Base-by-base conservation (phyloP, 331 rosid species). In the Acacia pycnantha region DNA sequence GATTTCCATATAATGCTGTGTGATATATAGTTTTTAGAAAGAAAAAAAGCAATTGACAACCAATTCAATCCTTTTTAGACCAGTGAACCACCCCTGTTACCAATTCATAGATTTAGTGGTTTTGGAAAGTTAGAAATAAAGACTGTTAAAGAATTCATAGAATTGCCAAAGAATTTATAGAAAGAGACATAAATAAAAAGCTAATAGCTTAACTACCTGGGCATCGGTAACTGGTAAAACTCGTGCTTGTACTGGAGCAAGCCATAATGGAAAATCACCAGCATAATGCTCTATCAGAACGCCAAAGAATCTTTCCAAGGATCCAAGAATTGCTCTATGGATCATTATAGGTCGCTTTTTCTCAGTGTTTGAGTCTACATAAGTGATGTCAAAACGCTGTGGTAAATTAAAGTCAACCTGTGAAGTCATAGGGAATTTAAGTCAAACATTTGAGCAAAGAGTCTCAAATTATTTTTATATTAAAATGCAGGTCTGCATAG, bases 331-430 rank as follows among this genome's bases (percentile, higher is more conserved):
- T 33, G 99, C 99, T 88, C 99, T 91, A 59, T 95, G 98, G 78
- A 95, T 90, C 98, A 95, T 74, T 69, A 95, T 90, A 65, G 99
- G 99, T 81, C 92, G 88, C 91, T 81, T 90, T 87, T 89, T 95
- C 74, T 95, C 94, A 0, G 94, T 81, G 80, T 90, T 88, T 59
- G 98, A 93, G 78, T 93, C 94, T 51, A 93, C 89, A 82, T 95
- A 95, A 31, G 98, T 91, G 80, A 95, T 92, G 82, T 93, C 93
- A 84, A 95, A 95, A 43, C 98, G 97, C 81, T 92, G 97, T 33
- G 99, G 98, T 85, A 95, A 83, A 83, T 93, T 95, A 79, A 95
- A 95, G 84, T 93, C 99, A 70, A 95, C 99, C 99, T 95, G 97
- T 21, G 84, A 37, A 74, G 70, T 71, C 70, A 24, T 22, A 48